Base-by-base conservation (phyloP, 2,329 filamentous ascomycete species). In the Geosmithia putterillii region DNA sequence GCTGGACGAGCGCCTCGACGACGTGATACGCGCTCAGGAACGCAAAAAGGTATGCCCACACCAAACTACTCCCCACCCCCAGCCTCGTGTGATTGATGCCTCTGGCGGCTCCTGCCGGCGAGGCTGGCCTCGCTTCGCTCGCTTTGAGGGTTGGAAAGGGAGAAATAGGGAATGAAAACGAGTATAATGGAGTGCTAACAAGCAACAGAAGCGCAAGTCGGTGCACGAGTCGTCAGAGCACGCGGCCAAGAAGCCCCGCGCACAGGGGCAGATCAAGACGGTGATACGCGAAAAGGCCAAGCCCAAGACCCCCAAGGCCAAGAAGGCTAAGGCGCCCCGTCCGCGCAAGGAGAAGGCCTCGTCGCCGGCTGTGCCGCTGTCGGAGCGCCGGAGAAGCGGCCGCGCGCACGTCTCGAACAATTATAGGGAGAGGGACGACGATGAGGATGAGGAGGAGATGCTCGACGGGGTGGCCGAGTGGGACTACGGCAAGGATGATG, bases 1-100 rank as follows among this genome's bases (percentile, higher is more conserved):
- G 20, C 62, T 86, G 17, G 83, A 86, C 36, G 83, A 89, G 46
- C 72, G 76, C 43, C 69, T 96, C 22, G 89, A 95, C 51, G 77
- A 80, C 18, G 61, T 79, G 32, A 56, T 83, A 21, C 69, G 70
- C 54, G 66, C 67, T 1, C 55, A 88, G 39, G 86, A 95, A 46
- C 79, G 81, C 53, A 80, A 94, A 59, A 87, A 82, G 68, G 74
- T 76, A 62, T 42, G 62, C 51, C n/a, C n/a, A n/a, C n/a, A n/a
- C n/a, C n/a, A n/a, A n/a, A n/a, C n/a, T n/a, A n/a, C n/a, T n/a
- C n/a, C n/a, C n/a, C n/a, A n/a, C n/a, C n/a, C n/a, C n/a, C n/a
- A n/a, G n/a, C n/a, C n/a, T n/a, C n/a, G n/a, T n/a, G n/a, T n/a
- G n/a, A n/a, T n/a, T n/a, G n/a, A n/a, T n/a, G n/a, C n/a, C n/a